Evolutionary conservation across 805 yeast genomes (phyloP).

Genomic region (Sugiyamaella marilandica): DNA sequence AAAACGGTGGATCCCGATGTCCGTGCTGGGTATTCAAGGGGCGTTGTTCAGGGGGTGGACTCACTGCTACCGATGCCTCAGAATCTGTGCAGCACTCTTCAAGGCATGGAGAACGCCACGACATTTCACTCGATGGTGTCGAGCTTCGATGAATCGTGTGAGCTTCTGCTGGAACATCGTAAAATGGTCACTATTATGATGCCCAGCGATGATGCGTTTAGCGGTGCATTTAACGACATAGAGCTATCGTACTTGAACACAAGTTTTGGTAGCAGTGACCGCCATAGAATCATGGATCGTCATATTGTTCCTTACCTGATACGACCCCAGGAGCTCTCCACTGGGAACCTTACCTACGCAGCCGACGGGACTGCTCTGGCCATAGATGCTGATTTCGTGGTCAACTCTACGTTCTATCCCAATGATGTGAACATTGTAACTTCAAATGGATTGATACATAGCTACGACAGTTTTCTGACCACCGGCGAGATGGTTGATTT

Average conservation of each 20-base stretch:
- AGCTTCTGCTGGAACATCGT: conserved; percentile 4
- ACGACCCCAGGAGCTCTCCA: conserved; percentile 11
- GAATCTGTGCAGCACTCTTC: conserved; percentile 10
- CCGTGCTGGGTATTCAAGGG: conserved; percentile 55
- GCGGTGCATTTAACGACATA: conserved; percentile 33
- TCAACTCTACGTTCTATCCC: conserved; percentile 37
- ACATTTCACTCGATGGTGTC: conserved; percentile 14
- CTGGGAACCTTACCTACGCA: conserved; percentile 25
- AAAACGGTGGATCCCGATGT: conserved; percentile 55
- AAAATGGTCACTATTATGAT: conserved; percentile 42
- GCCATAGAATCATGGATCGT: conserved; percentile 34
- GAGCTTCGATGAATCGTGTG: not conserved
- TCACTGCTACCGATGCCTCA: conserved; percentile 37
- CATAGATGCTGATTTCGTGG: conserved; percentile 34
- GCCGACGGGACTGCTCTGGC: conserved; percentile 24
- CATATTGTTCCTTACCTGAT: conserved; percentile 42
- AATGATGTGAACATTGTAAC: conserved; percentile 39
- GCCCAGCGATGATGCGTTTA: conserved; percentile 41
- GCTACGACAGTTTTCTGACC: conserved; percentile 37
- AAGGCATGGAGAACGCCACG: conserved; percentile 1
- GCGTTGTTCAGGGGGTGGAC: conserved; percentile 60
- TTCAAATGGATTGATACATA: conserved; percentile 47
- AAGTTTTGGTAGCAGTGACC: conserved; percentile 15
- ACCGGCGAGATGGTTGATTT: conserved; percentile 33
- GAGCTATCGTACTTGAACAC: conserved; percentile 42